These are phyloP conservation scores for Backusella westeae DNA, from an alignment of 192 early-diverging fungal species.

Conservation along the genomic window DNA sequence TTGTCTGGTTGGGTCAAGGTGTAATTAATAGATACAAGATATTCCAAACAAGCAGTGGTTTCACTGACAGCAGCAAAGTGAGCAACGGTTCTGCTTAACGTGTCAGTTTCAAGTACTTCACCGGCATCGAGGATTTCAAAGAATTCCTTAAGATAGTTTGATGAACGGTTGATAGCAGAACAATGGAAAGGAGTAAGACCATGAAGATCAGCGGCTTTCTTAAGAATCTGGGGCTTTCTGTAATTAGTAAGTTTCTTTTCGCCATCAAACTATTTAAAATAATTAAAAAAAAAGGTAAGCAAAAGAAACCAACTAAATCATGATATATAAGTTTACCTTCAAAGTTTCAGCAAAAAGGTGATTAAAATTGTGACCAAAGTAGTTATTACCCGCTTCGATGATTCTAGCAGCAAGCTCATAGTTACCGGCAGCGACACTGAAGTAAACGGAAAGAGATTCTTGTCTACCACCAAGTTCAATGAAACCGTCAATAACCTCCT, in stretches of 20 bases:
- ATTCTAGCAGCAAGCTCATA: slow-evolving; percentile 6
- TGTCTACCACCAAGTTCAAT: background rate
- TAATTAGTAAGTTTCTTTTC: slow-evolving; percentile 11
- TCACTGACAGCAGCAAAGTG: slow-evolving; percentile 52
- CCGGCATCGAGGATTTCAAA: slow-evolving; percentile 31
- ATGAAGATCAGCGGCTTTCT: slow-evolving; percentile 35
- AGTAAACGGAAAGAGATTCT: slow-evolving; percentile 7
- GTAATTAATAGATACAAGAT: slow-evolving; percentile 33
- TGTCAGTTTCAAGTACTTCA: slow-evolving; percentile 39
- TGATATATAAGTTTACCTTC: slow-evolving; percentile 9
- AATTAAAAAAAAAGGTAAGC: background rate
- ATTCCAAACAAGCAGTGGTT: slow-evolving; percentile 42
- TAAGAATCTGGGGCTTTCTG: slow-evolving; percentile 29
- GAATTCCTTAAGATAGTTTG: slow-evolving; percentile 33
- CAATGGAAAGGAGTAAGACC: slow-evolving; percentile 46
- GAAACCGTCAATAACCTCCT: slow-evolving; percentile 1
- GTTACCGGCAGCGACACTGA: slow-evolving; percentile 24
- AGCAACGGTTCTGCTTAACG: slow-evolving; percentile 38
- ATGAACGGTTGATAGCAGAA: slow-evolving; percentile 44
- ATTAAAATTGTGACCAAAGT: slow-evolving; percentile 14
- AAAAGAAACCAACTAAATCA: background rate
- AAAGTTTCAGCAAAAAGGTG: slow-evolving; percentile 24
- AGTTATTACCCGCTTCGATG: background rate
- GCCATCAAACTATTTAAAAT: slow-evolving; percentile 22
- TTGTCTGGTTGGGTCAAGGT: slow-evolving; percentile 35